Evolutionary conservation across 2,329 filamentous ascomycete genomes (phyloP), one percentile per base, ranked within the genome.

Genomic region (Colletotrichum aenigma): DNA sequence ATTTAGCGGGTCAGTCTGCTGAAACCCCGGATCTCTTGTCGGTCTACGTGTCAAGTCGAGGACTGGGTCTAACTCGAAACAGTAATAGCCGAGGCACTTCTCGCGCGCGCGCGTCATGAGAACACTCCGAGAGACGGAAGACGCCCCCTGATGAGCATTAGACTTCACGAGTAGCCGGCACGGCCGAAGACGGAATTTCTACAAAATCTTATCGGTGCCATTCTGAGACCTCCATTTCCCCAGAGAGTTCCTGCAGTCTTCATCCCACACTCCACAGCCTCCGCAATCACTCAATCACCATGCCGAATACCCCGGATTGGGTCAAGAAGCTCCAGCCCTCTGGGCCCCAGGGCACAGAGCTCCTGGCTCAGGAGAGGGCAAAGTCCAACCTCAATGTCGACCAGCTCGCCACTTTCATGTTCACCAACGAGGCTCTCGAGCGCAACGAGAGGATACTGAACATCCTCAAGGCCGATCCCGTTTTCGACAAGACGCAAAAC

Each of bases 401-500:
- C 74, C 90, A 92, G 81, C 87, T 96, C 10, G 91, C 93, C 62
- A 88, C 91, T 67, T 92, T 94, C 80, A 87, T 96, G 62, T 94
- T 94, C 83, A 94, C 93, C 26, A 91, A 91, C 79, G 89, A 93
- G 74, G 88, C 88, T 7, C 87, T 95, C 13, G 88, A 92, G 72
- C 88, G 90, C 58, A 92, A 93, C 79, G 85, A 89, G 3, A 86
- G 86, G 28, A 88, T 96, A 32, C 85, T 95, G 7, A 85, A 89
- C 64, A 88, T 95, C n/a, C 88, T 96, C 7, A 86, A 92, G 79
- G 83, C 88, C 0, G 93, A 96, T 74, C 90, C 91, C 68, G 89
- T 95, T 72, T 96, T 96, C 79, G 93, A 96, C 84, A 96, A 96
- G 86, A 92, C 92, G 4, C 92, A 94, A 78, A 95, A 95, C 82